Conservation (phyloP, 2,329 filamentous ascomycete genomes). For the Aspergillus pseudonomiae region DNA sequence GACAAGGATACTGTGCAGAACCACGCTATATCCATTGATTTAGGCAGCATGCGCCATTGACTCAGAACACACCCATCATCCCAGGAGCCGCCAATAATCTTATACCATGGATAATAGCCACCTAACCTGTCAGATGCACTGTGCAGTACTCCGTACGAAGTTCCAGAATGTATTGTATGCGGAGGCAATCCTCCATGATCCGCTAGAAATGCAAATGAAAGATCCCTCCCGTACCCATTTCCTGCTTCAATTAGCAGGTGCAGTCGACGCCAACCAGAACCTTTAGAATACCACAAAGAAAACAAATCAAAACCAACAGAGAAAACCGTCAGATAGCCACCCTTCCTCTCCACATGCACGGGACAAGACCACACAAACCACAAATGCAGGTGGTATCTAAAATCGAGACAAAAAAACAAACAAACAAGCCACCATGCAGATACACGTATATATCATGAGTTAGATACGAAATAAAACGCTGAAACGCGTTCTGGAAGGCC, state of each 20-base stretch:
- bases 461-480: not conserved
- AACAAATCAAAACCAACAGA: slow-evolving; percentile 4
- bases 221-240: slow-evolving; percentile 20
- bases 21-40: not conserved
- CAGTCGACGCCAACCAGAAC: slow-evolving; percentile 16
- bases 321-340: slow-evolving; percentile 18
- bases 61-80: not conserved
- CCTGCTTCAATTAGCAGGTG: slow-evolving; percentile 8
- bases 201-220: slow-evolving; percentile 28
- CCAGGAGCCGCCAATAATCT: not conserved
- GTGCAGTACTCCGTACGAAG: slow-evolving; percentile 6
- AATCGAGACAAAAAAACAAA: slow-evolving; percentile 9
- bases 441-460: not conserved
- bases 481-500: not conserved
- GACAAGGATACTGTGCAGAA: not conserved
- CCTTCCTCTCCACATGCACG: slow-evolving; percentile 10
- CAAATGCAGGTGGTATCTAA: slow-evolving; percentile 15
- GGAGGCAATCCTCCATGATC: slow-evolving; percentile 17
- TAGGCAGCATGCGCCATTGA: not conserved
- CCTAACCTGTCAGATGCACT: not conserved
- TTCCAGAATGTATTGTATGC: slow-evolving; percentile 11
- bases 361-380: slow-evolving; percentile 9
- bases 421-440: slow-evolving; percentile 13
- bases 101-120: not conserved
- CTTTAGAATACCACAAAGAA: slow-evolving; percentile 5